Base-by-base conservation (phyloP, 1,284 basidiomycete species). In the Austroboletus niveus region DNA sequence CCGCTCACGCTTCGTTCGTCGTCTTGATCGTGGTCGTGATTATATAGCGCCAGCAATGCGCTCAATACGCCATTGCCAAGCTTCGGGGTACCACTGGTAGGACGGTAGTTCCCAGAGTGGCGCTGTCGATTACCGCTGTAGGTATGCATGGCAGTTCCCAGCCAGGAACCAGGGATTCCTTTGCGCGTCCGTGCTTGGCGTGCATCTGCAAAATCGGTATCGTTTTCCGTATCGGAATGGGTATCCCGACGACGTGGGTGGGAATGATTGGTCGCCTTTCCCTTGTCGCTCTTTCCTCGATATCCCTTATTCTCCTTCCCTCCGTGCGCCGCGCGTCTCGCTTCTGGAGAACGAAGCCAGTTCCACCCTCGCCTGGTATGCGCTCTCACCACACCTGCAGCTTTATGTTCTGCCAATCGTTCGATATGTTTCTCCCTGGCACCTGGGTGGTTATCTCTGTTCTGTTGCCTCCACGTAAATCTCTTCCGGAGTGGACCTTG, bases 21-120 rank as follows among this genome's bases (percentile, higher is more conserved):
- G n/a, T 73, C 71, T 51, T 78, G 59, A 0, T 62, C 60, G 14
- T 64, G 61, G 10, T 69, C 63, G 10, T 72, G 69, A 38, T 77
- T 74, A 58, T 84, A 84, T 17, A 84, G 69, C 11, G 78, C 70
- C 29, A 85, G 63, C 39, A 85, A 62, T 7, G 81, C 69, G 11
- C 79, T 77, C 11, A 84, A 72, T 3, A 84, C 72, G 30, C 82
- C 80, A 7, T 69, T 70, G 0, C 75, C 73, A n/a, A 60, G 54
- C 10, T 58, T 60, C 17, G 56, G 59, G 17, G 53, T 22, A 54
- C 56, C 41, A 30, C 31, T 42, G 29, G 15, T 10, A 22, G 55
- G 42, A 53, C 34, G 47, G 24, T 51, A 45, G 10, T 62, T 60
- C 11, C 61, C 64, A 35, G 47, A 49, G 48, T 56, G 59, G 29